Evolutionary conservation across 345 rosid genomes (phyloP).

Genomic region (Xanthoceras sorbifolium): DNA sequence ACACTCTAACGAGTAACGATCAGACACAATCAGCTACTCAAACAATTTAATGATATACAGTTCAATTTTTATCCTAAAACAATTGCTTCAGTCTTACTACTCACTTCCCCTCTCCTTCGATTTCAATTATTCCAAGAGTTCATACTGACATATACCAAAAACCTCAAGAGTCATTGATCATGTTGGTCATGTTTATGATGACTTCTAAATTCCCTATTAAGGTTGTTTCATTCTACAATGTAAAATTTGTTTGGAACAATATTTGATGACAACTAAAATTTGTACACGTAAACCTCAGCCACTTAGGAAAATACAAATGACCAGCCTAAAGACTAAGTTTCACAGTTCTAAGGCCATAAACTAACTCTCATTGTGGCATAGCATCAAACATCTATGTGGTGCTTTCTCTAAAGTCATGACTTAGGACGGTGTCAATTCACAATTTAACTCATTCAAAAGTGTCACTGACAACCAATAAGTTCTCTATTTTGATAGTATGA

Average conservation of each 20-base stretch:
- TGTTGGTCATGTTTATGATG: background rate
- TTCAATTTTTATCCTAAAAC: background rate
- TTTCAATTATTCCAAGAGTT: background rate
- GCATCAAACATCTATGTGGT: too few species aligned
- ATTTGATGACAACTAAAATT: too few species aligned
- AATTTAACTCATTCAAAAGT: background rate
- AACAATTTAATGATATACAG: too few species aligned
- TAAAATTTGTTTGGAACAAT: too few species aligned
- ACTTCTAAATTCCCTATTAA: too few species aligned
- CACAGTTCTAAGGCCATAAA: background rate
- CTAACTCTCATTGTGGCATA: background rate
- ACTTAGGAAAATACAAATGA: background rate
- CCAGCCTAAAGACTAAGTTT: background rate
- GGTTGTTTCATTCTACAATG: too few species aligned
- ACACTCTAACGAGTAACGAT: background rate
- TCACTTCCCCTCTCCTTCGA: background rate
- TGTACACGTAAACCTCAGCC: too few species aligned
- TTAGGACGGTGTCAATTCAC: too few species aligned
- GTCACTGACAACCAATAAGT: background rate
- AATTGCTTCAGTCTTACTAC: background rate
- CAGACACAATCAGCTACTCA: too few species aligned
- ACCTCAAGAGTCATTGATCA: too few species aligned
- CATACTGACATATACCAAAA: background rate
- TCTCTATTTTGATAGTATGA: background rate
- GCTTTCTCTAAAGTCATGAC: too few species aligned